Evolutionary conservation across 257 asterid genomes (phyloP).

Genomic region (Forsythia suspensa): DNA sequence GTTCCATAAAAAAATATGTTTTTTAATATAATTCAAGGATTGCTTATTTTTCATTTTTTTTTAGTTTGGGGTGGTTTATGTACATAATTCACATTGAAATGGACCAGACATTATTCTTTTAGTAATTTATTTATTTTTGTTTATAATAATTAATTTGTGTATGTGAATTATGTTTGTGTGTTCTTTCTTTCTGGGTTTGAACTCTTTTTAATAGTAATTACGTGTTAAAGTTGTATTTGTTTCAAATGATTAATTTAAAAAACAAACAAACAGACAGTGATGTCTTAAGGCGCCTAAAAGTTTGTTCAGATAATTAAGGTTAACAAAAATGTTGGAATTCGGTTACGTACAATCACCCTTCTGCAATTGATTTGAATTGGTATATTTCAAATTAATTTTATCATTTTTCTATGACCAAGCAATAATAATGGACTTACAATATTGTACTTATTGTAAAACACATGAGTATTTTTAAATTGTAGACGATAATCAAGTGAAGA

Average conservation of each 20-base stretch:
- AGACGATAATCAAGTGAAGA: neutral
- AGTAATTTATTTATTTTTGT: neutral
- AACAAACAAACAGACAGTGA: neutral
- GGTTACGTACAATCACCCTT: too few species aligned
- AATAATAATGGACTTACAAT: too few species aligned
- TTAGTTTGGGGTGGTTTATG: neutral
- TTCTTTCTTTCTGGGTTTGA: neutral
- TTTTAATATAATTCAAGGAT: neutral
- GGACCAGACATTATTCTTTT: neutral
- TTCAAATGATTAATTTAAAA: slow-evolving; percentile 7
- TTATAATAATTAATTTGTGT: neutral
- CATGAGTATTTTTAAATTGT: too few species aligned
- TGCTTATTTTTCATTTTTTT: neutral
- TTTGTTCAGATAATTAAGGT: too few species aligned
- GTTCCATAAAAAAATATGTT: neutral
- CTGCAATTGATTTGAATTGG: neutral
- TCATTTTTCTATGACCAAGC: too few species aligned
- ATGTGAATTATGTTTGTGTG: neutral
- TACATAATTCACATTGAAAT: neutral
- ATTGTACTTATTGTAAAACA: too few species aligned
- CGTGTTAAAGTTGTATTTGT: slow-evolving; percentile 2
- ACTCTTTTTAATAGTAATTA: neutral
- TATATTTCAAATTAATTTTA: too few species aligned
- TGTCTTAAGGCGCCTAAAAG: neutral
- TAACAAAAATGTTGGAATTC: too few species aligned